A percentile compares a stretch with the other conserved stretches of the same genome.
These are phyloP conservation scores for Spinellus fusiger DNA, from an alignment of 192 early-diverging fungal species.

Conservation along the genomic window DNA sequence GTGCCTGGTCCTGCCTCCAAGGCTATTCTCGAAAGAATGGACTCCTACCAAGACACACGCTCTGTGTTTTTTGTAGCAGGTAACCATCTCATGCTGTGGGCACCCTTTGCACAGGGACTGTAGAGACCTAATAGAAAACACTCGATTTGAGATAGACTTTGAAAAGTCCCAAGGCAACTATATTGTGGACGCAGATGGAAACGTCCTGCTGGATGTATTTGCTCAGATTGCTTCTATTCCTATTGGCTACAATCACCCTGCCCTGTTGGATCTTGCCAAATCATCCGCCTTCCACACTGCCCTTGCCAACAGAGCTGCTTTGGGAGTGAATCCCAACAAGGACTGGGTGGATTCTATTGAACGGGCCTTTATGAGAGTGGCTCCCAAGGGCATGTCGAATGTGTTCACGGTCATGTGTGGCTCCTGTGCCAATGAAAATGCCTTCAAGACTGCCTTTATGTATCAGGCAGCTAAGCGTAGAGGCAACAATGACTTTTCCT, in stretches of 20 bases:
- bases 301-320: slow-evolving; percentile 57
- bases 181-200: slow-evolving; percentile 69
- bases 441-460: slow-evolving; percentile 72
- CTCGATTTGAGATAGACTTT: slow-evolving; percentile 40
- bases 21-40: slow-evolving; percentile 41
- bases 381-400: slow-evolving; percentile 58
- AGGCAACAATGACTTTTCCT: slow-evolving; percentile 31
- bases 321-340: slow-evolving; percentile 59
- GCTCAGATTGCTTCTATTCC: slow-evolving; percentile 72
- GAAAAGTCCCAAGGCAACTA: slow-evolving; percentile 65
- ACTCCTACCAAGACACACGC: slow-evolving; percentile 58
- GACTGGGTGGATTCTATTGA: slow-evolving; percentile 57
- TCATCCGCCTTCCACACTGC: slow-evolving; percentile 54
- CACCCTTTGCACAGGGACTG: too few species aligned
- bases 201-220: slow-evolving; percentile 61
- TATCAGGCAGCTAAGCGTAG: slow-evolving; percentile 48
- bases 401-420: slow-evolving; percentile 71
- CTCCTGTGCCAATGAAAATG: slow-evolving; percentile 70
- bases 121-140: too few species aligned
- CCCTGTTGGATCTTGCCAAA: slow-evolving; percentile 44
- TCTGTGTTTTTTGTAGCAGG: slow-evolving; percentile 56
- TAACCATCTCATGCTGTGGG: slow-evolving; percentile 12
- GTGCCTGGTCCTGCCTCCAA: slow-evolving; percentile 60
- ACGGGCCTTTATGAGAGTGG: slow-evolving; percentile 59
- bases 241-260: slow-evolving; percentile 65